Evolutionary conservation across 2,329 filamentous ascomycete species (phyloP).

Genomic region (Xylariales sp.): DNA sequence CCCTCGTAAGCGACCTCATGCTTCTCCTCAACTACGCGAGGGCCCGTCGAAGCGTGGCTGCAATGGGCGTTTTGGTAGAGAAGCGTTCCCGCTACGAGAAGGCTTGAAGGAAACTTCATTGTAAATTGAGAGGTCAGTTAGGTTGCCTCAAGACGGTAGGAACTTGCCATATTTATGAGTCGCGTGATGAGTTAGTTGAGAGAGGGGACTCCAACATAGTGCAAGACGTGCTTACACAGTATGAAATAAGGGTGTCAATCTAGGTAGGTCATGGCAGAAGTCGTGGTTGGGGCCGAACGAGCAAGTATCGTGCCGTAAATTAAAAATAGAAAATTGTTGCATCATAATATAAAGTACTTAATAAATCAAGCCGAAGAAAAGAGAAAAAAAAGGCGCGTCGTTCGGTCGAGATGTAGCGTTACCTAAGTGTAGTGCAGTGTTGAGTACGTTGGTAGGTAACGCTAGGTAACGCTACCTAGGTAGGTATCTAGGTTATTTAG

Average conservation of each 20-base stretch:
- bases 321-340: not conserved
- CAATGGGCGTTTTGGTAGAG: too few species aligned
- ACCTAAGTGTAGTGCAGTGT: too few species aligned
- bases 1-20: slow-evolving; percentile 57
- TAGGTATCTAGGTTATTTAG: too few species aligned
- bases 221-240: slow-evolving; percentile 9
- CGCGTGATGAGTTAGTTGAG: not conserved
- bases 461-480: too few species aligned
- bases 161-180: not conserved
- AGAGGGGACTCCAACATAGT: not conserved
- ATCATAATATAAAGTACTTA: too few species aligned
- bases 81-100: slow-evolving; percentile 6
- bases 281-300: too few species aligned
- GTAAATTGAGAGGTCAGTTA: not conserved
- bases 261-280: too few species aligned
- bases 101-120: slow-evolving; percentile 18
- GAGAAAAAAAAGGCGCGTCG: too few species aligned
- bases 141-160: not conserved
- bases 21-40: slow-evolving; percentile 30
- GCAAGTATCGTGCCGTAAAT: not conserved
- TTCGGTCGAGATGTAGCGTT: too few species aligned
- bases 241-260: not conserved
- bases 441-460: too few species aligned
- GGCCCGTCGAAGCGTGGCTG: not conserved
- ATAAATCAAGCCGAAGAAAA: too few species aligned